Evolutionary conservation across 176 grass and related monocot genomes (phyloP).

Genomic region (Rhynchospora breviuscula): DNA sequence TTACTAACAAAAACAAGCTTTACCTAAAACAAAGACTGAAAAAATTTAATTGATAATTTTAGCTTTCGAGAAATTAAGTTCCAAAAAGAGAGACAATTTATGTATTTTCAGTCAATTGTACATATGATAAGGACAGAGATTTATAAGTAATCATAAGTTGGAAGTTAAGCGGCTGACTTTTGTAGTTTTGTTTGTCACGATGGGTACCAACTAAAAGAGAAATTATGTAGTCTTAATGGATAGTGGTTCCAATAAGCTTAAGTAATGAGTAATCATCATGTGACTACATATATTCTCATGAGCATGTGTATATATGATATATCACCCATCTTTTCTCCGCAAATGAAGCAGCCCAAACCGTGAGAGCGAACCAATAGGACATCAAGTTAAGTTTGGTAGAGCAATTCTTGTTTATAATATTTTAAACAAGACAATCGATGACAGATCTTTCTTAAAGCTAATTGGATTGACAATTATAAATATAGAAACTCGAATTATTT

Average conservation of each 20-base stretch:
- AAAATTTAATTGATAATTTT: not conserved
- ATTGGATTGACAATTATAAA: not conserved
- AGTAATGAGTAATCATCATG: constrained; percentile 4
- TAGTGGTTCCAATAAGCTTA: constrained; percentile 3
- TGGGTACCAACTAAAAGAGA: not conserved
- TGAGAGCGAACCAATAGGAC: not conserved
- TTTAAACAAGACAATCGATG: not conserved
- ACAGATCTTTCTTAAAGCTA: not conserved
- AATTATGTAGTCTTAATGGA: not conserved
- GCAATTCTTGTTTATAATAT: not conserved
- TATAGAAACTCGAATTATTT: not conserved
- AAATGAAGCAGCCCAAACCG: constrained; percentile 20
- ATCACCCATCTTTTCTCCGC: constrained; percentile 20
- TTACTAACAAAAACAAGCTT: not conserved
- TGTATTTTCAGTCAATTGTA: not conserved
- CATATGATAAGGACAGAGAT: not conserved
- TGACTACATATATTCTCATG: not conserved
- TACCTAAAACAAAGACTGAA: not conserved
- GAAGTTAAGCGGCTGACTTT: not conserved
- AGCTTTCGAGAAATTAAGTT: not conserved
- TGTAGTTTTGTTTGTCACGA: constrained; percentile 19
- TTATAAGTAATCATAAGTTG: constrained; percentile 10
- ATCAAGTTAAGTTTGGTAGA: not conserved
- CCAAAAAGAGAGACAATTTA: not conserved
- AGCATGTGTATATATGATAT: constrained; percentile 7